Conservation (phyloP, 164 flowering plant species). For the Vitis rotundifolia region DNA sequence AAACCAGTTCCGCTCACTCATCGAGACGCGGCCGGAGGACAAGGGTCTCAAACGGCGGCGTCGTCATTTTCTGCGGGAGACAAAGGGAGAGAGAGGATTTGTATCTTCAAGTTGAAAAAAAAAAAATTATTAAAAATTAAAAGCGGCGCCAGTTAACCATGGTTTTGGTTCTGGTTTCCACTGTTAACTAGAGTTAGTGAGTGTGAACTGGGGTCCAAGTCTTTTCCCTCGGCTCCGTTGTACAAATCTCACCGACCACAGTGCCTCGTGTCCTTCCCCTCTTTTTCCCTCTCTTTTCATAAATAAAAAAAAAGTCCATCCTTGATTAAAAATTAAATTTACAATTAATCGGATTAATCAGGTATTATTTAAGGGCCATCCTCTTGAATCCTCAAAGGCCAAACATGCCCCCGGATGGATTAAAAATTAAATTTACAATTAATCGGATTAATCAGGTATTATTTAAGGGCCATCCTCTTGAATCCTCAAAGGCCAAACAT, state of each 20-base stretch:
- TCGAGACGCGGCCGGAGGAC: slow-evolving; percentile 5
- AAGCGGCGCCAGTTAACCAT: slow-evolving; percentile 46
- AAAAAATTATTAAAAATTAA: slow-evolving; percentile 4
- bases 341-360: too few relatives aligned
- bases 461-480: too few relatives aligned
- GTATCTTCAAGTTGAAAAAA: neutral
- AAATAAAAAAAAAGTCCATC: too few relatives aligned
- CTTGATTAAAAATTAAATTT: too few relatives aligned
- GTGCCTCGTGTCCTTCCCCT: too few relatives aligned
- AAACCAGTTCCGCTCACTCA: slow-evolving; percentile 8
- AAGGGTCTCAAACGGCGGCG: slow-evolving; percentile 24
- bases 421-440: too few relatives aligned
- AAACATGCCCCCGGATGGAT: too few relatives aligned
- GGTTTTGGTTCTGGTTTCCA: slow-evolving; percentile 15
- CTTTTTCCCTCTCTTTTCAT: too few relatives aligned
- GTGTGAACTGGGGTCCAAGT: neutral
- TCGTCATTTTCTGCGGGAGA: slow-evolving; percentile 11
- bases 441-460: too few relatives aligned
- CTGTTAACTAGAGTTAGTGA: slow-evolving; percentile 19
- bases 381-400: too few relatives aligned
- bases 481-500: too few relatives aligned
- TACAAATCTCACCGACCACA: slow-evolving; percentile 33
- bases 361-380: too few relatives aligned
- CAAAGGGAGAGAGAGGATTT: slow-evolving; percentile 17
- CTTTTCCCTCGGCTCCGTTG: slow-evolving; percentile 15